Conservation (phyloP, 495 filamentous ascomycete species). For the Penicillium psychrofluorescens region DNA sequence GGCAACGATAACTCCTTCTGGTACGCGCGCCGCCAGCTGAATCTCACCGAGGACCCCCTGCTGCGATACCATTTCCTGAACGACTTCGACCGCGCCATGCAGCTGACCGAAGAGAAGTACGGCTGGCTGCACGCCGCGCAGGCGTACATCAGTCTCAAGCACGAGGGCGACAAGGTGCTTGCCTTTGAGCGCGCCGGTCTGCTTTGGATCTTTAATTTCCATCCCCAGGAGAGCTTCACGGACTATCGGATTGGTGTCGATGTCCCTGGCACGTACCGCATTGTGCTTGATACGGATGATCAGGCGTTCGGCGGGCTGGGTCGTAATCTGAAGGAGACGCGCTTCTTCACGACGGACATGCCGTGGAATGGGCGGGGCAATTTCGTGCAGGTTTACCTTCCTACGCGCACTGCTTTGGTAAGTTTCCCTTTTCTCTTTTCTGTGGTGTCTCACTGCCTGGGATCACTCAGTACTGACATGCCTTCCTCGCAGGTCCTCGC, state of each 20-base stretch:
- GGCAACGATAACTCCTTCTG: constrained; percentile 95
- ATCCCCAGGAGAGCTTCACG: constrained; percentile 76
- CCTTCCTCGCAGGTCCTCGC: constrained; percentile 40
- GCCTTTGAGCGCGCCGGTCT: constrained; percentile 90
- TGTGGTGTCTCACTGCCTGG: not conserved
- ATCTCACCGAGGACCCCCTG: constrained; percentile 78
- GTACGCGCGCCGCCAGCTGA: constrained; percentile 93
- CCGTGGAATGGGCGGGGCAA: constrained; percentile 85
- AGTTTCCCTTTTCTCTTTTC: constrained; percentile 33
- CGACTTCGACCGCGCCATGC: constrained; percentile 91
- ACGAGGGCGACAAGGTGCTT: constrained; percentile 89
- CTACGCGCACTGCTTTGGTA: constrained; percentile 78
- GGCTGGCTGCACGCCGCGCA: constrained; percentile 86
- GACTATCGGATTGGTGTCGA: constrained; percentile 93
- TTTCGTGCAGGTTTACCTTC: constrained; percentile 88
- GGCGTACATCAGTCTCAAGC: constrained; percentile 88
- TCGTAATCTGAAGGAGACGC: constrained; percentile 64
- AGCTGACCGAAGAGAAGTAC: constrained; percentile 76
- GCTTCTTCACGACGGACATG: constrained; percentile 87
- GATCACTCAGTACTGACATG: constrained; percentile 2
- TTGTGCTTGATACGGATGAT: constrained; percentile 79
- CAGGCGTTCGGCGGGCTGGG: constrained; percentile 72
- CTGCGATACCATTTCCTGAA: constrained; percentile 90
- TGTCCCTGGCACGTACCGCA: constrained; percentile 72
- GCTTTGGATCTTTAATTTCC: constrained; percentile 95